Conservation (phyloP, 2,329 filamentous ascomycete species). For the Ceratocystis ficicola region DNA sequence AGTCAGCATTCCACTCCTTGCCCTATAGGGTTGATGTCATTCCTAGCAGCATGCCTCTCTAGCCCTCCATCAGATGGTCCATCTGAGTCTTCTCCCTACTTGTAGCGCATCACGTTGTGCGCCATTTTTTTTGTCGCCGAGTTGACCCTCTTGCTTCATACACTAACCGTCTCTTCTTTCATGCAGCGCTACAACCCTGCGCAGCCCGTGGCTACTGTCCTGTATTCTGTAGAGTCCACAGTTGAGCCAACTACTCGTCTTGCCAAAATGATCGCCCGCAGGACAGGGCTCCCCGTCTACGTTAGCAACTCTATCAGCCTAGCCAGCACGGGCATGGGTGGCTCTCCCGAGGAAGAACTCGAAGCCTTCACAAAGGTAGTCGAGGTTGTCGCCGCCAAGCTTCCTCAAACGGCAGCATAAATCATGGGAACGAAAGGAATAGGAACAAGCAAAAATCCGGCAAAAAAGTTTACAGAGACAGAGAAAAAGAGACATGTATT, state of each 20-base stretch:
- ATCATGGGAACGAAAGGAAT: background rate
- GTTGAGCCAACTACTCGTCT: conserved; percentile 78
- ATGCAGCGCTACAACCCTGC: conserved; percentile 40
- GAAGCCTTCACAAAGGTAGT: conserved; percentile 68
- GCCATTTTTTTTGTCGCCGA: background rate
- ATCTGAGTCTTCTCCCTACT: background rate
- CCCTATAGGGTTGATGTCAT: too few species aligned
- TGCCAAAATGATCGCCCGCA: conserved; percentile 69
- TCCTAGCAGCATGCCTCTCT: too few species aligned
- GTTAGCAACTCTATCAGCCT: conserved; percentile 81
- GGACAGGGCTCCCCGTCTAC: conserved; percentile 64
- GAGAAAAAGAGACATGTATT: conserved; percentile 1
- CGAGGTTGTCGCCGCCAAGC: conserved; percentile 42
- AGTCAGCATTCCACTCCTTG: background rate
- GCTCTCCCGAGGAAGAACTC: conserved; percentile 86
- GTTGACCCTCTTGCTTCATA: background rate
- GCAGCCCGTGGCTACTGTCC: conserved; percentile 61
- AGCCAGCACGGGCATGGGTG: conserved; percentile 58
- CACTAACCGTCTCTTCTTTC: conserved; percentile 1
- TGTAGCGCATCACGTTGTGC: background rate
- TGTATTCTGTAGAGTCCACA: conserved; percentile 64
- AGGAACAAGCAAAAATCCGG: background rate
- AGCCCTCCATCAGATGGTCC: background rate
- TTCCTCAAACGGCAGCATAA: conserved; percentile 21
- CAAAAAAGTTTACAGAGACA: background rate